These are phyloP conservation scores for Solanum chilense DNA, from an alignment of 257 asterid species.

Conservation along the genomic window DNA sequence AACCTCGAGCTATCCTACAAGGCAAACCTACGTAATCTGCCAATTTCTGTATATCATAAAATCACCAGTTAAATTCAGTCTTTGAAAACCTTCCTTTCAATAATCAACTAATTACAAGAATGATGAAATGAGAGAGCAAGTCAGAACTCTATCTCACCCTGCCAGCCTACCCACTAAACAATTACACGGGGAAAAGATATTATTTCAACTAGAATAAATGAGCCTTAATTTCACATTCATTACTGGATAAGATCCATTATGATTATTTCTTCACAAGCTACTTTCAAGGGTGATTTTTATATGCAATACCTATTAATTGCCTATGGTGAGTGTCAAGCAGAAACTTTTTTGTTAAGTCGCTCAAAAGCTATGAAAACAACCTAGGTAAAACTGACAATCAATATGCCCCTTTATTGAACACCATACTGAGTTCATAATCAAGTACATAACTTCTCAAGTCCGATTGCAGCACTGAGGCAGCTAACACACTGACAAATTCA, in stretches of 20 bases:
- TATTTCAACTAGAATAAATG: background rate
- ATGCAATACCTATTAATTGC: background rate
- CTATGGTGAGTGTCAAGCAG: background rate
- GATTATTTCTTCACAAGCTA: background rate
- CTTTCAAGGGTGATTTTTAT: too few relatives aligned
- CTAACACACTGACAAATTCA: background rate
- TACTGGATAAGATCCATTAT: background rate
- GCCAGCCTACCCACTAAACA: background rate
- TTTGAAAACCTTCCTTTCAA: background rate
- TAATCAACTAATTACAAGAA: background rate
- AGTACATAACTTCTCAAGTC: background rate
- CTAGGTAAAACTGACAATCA: background rate
- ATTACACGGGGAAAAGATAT: background rate
- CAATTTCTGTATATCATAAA: slow-evolving; percentile 53
- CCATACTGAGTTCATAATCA: background rate
- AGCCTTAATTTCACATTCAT: background rate
- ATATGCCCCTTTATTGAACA: background rate
- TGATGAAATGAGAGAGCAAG: background rate
- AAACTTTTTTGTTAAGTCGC: background rate
- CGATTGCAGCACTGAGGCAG: background rate
- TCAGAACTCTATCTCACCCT: background rate
- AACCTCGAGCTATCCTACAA: slow-evolving; percentile 94
- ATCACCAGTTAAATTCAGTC: background rate
- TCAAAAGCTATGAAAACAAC: background rate
- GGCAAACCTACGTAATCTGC: slow-evolving; percentile 97